Evolutionary conservation across 2,329 filamentous ascomycete species (phyloP).

Genomic region (Ploettnerulaceae sp.): DNA sequence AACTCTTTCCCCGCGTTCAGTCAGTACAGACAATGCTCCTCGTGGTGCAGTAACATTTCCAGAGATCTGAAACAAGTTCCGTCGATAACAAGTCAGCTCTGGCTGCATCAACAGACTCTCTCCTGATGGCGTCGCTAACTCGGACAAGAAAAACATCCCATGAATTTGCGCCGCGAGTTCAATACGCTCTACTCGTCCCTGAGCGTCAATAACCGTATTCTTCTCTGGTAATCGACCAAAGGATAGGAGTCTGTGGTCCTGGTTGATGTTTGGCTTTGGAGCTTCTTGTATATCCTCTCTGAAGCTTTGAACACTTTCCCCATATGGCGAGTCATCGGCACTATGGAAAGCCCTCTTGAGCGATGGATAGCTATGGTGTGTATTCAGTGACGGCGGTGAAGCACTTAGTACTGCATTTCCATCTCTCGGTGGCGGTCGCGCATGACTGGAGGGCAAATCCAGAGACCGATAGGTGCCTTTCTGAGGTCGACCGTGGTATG

Average conservation of each 20-base stretch:
- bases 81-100: conserved; percentile 91
- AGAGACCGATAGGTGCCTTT: conserved; percentile 31
- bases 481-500: conserved; percentile 28
- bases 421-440: conserved; percentile 23
- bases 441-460: conserved; percentile 29
- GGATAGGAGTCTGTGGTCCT: conserved; percentile 34
- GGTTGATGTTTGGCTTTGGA: conserved; percentile 31
- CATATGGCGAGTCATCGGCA: conserved; percentile 29
- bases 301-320: conserved; percentile 28
- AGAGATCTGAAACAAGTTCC: conserved; percentile 94
- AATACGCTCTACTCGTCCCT: conserved; percentile 44
- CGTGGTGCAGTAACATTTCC: conserved; percentile 79
- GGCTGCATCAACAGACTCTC: conserved; percentile 56
- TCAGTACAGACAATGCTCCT: conserved; percentile 72
- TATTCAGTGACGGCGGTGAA: conserved; percentile 29
- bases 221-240: conserved; percentile 36
- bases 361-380: conserved; percentile 33
- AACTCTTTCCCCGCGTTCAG: conserved; percentile 78
- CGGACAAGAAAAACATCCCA: conserved; percentile 85
- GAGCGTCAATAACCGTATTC: conserved; percentile 44
- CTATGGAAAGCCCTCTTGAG: conserved; percentile 32
- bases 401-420: conserved; percentile 24
- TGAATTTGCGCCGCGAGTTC: conserved; percentile 66
- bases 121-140: conserved; percentile 43
- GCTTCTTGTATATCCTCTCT: conserved; percentile 31